Evolutionary conservation across 1,284 basidiomycete species (phyloP), one percentile per base, ranked within the genome.

Genomic region (Singerocomus rubriflavus): DNA sequence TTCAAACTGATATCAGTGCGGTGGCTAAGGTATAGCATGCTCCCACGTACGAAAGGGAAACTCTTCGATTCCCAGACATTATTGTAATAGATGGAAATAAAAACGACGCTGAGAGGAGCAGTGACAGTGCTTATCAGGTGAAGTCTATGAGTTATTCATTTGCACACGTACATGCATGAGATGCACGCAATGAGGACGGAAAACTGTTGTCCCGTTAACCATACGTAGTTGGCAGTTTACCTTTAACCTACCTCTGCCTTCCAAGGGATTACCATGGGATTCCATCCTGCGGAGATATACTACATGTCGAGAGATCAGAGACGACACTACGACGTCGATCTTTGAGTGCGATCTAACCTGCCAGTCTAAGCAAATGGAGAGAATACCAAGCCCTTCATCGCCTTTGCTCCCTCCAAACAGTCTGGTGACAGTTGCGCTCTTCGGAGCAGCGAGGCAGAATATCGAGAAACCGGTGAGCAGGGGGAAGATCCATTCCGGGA

Each of bases 321-420:
- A 34, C 16, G 13, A 25, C 17, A 35, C 10, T 0, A 11, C 1
- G 2, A 6, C 4, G 6, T 9, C 6, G 6, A 4, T 29, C 16
- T 14, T 3, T 2, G 2, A 3, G 8, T 17, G 4, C 35, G 42
- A 48, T 61, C 54, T 35, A 47, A 66, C 63, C 65, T 66, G 75
- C 80, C 82, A 85, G 61, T 85, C 81, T 38, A 84, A 73, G 56
- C 73, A 79, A 52, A 82, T 60, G 6, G 76, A 72, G 25, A 79
- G 60, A 32, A 80, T 52, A 8, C 76, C 78, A 26, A 80, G 71
- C 14, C 78, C 79, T 61, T 84, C 77, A 52, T 85, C 82, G 53
- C 80, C 81, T 55, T 79, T 78, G 4, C 73, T 78, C 25, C 82
- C 81, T 37, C 82, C 82, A 46, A 85, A 84, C 2, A 85, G 61